Evolutionary conservation across 345 rosid species (phyloP).

Genomic region (Salix purpurea): DNA sequence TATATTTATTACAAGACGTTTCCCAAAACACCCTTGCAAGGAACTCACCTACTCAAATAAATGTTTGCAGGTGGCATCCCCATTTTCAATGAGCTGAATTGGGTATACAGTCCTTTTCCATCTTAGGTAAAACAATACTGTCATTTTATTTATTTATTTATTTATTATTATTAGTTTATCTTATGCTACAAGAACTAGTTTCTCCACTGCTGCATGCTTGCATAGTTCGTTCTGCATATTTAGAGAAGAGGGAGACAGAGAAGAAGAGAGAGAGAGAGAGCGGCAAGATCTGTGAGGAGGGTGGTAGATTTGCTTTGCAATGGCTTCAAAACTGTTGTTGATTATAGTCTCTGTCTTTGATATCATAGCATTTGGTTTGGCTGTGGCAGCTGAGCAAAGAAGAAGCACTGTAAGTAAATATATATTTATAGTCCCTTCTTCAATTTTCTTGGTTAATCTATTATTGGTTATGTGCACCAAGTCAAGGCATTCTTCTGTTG

Average conservation of each 20-base stretch:
- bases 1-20: background rate
- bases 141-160: background rate
- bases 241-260: slow-evolving; percentile 18
- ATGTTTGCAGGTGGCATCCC: slow-evolving; percentile 26
- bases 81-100: slow-evolving; percentile 16
- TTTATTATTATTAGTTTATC: background rate
- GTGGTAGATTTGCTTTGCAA: slow-evolving; percentile 24
- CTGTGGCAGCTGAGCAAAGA: slow-evolving; percentile 94
- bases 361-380: slow-evolving; percentile 88
- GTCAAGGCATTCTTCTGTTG: background rate
- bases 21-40: slow-evolving; percentile 4
- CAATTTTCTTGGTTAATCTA: background rate
- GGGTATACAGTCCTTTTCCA: slow-evolving; percentile 42
- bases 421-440: background rate
- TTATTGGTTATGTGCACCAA: background rate
- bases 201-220: background rate
- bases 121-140: slow-evolving; percentile 10
- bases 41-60: background rate
- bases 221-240: slow-evolving; percentile 14
- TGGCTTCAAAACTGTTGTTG: slow-evolving; percentile 82
- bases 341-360: slow-evolving; percentile 61
- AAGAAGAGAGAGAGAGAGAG: background rate
- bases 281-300: slow-evolving; percentile 23
- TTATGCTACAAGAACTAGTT: background rate
- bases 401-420: slow-evolving; percentile 71